Evolutionary conservation across 768 basidiomycete species (phyloP).

Genomic region (Nevesoporus exiguus): DNA sequence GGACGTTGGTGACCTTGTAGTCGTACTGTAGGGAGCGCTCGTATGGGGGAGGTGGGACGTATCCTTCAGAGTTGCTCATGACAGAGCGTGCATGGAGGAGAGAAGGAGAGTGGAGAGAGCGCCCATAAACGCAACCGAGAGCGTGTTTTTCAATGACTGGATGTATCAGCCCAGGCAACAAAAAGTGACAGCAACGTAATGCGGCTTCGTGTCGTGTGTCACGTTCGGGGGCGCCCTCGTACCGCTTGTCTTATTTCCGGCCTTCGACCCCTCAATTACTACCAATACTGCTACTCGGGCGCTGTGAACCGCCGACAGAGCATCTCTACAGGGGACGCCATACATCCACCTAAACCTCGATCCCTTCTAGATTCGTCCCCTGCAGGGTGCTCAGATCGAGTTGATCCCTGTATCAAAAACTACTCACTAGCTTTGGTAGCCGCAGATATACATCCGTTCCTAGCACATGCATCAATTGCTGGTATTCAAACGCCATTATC

Average conservation of each 20-base stretch:
- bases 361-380: constrained; percentile 85
- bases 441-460: constrained; percentile 83
- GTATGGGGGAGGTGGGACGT: constrained; percentile 40
- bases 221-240: neutral
- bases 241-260: constrained; percentile 10
- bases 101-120: constrained; percentile 1
- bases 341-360: constrained; percentile 55
- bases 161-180: neutral
- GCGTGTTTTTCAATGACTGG: constrained; percentile 10
- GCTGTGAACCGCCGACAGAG: constrained; percentile 7
- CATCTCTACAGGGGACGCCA: too few species aligned
- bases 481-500: neutral
- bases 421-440: constrained; percentile 71
- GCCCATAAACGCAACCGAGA: constrained; percentile 2
- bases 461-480: constrained; percentile 26
- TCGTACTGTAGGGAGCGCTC: constrained; percentile 44
- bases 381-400: constrained; percentile 25
- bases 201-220: neutral
- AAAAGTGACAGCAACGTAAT: constrained; percentile 6
- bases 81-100: neutral
- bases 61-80: constrained; percentile 24
- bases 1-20: constrained; percentile 41
- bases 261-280: neutral
- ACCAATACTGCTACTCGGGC: neutral
- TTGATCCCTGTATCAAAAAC: neutral